Evolutionary conservation across 1,284 basidiomycete species (phyloP).

Genomic region (Takashimella tepidaria): DNA sequence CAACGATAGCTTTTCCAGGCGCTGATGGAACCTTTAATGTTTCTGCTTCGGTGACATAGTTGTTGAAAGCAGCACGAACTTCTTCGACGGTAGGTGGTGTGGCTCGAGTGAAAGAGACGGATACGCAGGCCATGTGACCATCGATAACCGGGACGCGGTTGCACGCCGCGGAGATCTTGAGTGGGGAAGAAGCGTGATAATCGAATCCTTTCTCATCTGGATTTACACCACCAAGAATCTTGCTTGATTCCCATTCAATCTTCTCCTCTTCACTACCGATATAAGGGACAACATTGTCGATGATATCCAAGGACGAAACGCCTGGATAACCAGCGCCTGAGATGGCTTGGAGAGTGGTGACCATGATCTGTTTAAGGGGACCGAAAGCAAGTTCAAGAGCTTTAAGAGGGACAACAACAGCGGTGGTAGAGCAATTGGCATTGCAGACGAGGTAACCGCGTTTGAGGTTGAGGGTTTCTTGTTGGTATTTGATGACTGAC

Average conservation of each 20-base stretch:
- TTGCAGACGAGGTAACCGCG: slow-evolving; percentile 97
- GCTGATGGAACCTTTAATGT: slow-evolving; percentile 78
- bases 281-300: slow-evolving; percentile 95
- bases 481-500: slow-evolving; percentile 78
- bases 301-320: slow-evolving; percentile 80
- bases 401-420: slow-evolving; percentile 82
- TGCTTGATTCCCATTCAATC: slow-evolving; percentile 96
- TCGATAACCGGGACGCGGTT: slow-evolving; percentile 91
- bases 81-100: slow-evolving; percentile 78
- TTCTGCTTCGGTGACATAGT: slow-evolving; percentile 74
- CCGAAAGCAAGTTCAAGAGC: slow-evolving; percentile 92
- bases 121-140: slow-evolving; percentile 84
- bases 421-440: slow-evolving; percentile 98
- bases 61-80: slow-evolving; percentile 71
- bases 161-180: slow-evolving; percentile 84
- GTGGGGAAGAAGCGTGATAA: slow-evolving; percentile 69
- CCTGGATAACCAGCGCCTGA: slow-evolving; percentile 97
- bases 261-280: slow-evolving; percentile 88
- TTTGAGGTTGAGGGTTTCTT: slow-evolving; percentile 61
- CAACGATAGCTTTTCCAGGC: slow-evolving; percentile 77
- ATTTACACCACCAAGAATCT: slow-evolving; percentile 83
- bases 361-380: slow-evolving; percentile 80
- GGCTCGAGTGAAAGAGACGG: slow-evolving; percentile 71
- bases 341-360: slow-evolving; percentile 97
- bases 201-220: slow-evolving; percentile 65